Conservation (phyloP, 2,329 filamentous ascomycete genomes). For the Endocalyx cinctus region DNA sequence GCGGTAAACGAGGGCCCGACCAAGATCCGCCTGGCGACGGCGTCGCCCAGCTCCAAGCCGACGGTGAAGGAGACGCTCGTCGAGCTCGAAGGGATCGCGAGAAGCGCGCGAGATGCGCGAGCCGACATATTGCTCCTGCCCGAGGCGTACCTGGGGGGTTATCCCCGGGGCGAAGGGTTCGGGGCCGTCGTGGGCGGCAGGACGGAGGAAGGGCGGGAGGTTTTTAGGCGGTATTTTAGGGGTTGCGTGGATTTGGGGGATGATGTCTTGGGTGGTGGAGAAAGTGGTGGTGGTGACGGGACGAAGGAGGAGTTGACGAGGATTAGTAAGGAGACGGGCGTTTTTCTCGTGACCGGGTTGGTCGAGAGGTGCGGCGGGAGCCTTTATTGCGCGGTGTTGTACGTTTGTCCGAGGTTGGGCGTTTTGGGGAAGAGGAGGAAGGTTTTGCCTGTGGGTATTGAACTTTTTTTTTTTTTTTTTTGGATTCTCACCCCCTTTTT, state of each 20-base stretch:
- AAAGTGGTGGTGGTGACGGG: conserved; percentile 70
- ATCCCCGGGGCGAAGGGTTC: conserved; percentile 77
- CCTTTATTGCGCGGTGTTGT: conserved; percentile 78
- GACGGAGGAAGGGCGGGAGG: conserved; percentile 67
- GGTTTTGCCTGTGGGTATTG: conserved; percentile 70
- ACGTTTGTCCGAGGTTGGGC: conserved; percentile 71
- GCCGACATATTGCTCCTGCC: conserved; percentile 79
- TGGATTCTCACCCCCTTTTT: neutral
- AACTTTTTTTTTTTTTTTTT: conserved; percentile 2
- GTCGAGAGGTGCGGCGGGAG: conserved; percentile 79
- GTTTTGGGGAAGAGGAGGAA: conserved; percentile 82
- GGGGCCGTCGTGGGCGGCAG: conserved; percentile 71
- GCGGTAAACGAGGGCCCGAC: too few relatives aligned
- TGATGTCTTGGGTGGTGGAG: conserved; percentile 56
- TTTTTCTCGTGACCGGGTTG: conserved; percentile 76
- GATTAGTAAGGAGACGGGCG: conserved; percentile 69
- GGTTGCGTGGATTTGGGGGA: conserved; percentile 80
- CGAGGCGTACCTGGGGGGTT: conserved; percentile 88
- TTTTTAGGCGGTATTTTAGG: conserved; percentile 77
- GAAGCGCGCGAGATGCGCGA: conserved; percentile 39
- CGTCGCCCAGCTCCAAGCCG: conserved; percentile 48
- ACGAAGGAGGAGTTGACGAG: conserved; percentile 75
- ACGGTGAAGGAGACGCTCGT: conserved; percentile 57
- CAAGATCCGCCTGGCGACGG: conserved; percentile 49
- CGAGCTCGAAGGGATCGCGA: conserved; percentile 60